Conservation (phyloP, 805 yeast species). For the Ogataea methylovora region DNA sequence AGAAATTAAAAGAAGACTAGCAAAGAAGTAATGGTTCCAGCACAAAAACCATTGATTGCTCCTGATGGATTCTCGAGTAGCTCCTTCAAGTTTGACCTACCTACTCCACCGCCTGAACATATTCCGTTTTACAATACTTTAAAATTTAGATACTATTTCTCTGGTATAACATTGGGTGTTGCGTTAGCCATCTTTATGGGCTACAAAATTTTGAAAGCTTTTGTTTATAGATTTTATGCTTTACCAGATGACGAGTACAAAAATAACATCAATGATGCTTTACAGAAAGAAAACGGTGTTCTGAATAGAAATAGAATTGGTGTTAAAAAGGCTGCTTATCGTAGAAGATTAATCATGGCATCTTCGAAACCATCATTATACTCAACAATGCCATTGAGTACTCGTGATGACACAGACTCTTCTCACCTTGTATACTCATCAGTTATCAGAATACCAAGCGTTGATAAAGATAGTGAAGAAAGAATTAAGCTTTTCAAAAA, state of each 20-base stretch:
- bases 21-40: no score
- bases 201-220: constrained; percentile 13
- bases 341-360: constrained; percentile 26
- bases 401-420: constrained; percentile 9
- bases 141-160: background rate
- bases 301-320: constrained; percentile 17
- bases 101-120: constrained; percentile 1
- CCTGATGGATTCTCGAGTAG: no score
- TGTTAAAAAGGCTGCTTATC: constrained; percentile 15
- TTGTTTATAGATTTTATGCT: constrained; percentile 15
- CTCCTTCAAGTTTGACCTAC: constrained; percentile 10
- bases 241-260: constrained; percentile 23
- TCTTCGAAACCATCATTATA: constrained; percentile 22
- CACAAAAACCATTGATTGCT: no score
- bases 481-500: constrained; percentile 13
- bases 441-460: constrained; percentile 18
- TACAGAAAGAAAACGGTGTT: constrained; percentile 12
- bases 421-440: constrained; percentile 5
- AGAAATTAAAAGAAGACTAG: no score
- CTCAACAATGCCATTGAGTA: constrained; percentile 25
- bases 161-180: constrained; percentile 3
- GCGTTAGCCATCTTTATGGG: constrained; percentile 4
- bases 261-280: constrained; percentile 14
- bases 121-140: constrained; percentile 8
- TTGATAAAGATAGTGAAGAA: constrained; percentile 15